Evolutionary conservation across 169 alveolate species (phyloP), one percentile per base, ranked within the genome.

Genomic region (Eimeria zaria): DNA sequence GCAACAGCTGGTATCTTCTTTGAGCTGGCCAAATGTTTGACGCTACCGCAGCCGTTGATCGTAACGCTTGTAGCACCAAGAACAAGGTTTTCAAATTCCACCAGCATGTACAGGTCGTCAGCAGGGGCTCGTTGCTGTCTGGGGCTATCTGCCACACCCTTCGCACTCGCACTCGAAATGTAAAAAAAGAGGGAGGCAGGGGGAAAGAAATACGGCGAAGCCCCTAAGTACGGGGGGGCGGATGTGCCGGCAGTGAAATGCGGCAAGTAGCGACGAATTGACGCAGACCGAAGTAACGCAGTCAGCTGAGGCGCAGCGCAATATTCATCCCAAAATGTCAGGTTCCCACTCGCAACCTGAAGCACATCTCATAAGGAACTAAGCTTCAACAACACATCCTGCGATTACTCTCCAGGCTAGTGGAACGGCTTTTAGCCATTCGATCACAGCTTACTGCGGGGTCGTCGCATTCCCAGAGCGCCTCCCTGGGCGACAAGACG

Each of bases 21-120:
- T 36, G 69, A 22, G 89, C 33, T 41, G 22, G 91, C 91, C 44
- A 2, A 60, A n/a, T 85, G 92, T 9, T 60, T 85, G 74, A 85
- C 11, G 58, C 92, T 85, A 20, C 92, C 92, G 78, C 92, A 85
- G 74, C 92, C 92, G 92, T 85, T 85, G 24, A 33, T 30, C 36
- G 92, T 46, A 22, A 58, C 80, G n/a, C 51, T 24, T 33, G 62
- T 30, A 39, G 92, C 74, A 39, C 62, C 92, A 0, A 16, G 44
- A 51, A 41, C 92, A 39, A 85, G 92, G 48, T 51, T 60, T 24
- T 55, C 80, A 0, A 85, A 58, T 78, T 33, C 80, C 46, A 85
- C 60, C 60, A 85, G 22, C 24, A 85, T 58, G 58, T 36, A 39
- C 30, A 85, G 24, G 58, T 55, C 58, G 64, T 39, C 62, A 14